Base-by-base conservation (phyloP, 768 basidiomycete species). In the Nidularia sp. region DNA sequence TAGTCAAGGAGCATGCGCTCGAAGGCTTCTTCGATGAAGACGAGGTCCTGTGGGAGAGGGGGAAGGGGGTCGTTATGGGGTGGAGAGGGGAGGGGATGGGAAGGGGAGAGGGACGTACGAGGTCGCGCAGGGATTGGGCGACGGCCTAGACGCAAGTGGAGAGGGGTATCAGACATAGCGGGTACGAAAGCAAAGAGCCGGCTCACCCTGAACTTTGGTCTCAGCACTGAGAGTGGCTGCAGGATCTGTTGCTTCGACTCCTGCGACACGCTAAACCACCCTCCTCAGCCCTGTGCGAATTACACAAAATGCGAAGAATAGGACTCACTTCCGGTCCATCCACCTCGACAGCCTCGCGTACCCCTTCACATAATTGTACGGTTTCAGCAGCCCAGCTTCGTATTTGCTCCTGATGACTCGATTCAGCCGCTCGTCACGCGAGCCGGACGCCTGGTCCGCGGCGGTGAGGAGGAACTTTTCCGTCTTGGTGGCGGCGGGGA, bases 11-110 rank as follows among this genome's bases (percentile, higher is more conserved):
- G 76, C 54, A 98, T 77, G 1, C 95, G 88, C 66, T 99, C 96
- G 62, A 98, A 98, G 0, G 90, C 94, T 70, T 98, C 96, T 67
- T 98, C 96, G 60, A 99, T 95, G 67, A 97, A 96, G 9, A 98
- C 90, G 29, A 97, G 79, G 67, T 99, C 96, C 87, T 88, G 57
- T 29, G 25, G 25, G 12, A 47, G 35, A 51, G 15, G 18, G 41
- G 49, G 32, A 31, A 36, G 31, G 55, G 44, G 9, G 46, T 47
- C 34, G 41, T 36, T 10, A 22, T 34, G 31, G 48, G 6, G 13
- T 50, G 22, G 9, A n/a, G 47, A 9, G 51, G 50, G 25, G 8
- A 47, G 47, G 47, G 35, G 22, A 39, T 49, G 34, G 45, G 34
- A 50, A 33, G 51, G 47, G 4, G 51, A 34, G 31, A 6, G 18